Evolutionary conservation across 2,329 filamentous ascomycete genomes (phyloP), one percentile per base, ranked within the genome.

Genomic region (Neurospora sp.): DNA sequence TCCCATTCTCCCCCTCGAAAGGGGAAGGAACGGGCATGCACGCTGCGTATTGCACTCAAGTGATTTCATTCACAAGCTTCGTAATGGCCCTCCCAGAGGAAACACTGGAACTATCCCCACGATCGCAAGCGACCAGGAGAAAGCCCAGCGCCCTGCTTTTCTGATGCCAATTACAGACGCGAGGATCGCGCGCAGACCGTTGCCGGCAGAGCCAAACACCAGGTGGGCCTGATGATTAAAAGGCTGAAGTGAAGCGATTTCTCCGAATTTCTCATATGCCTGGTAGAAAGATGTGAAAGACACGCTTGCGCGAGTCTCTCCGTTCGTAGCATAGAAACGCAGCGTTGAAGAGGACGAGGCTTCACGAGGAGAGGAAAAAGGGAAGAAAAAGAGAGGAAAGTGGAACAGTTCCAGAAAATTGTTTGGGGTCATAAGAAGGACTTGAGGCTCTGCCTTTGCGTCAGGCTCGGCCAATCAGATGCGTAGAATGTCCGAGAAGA

Each of bases 321-420:
- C 84, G 86, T 87, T 86, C 91, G 90, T 89, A 89, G 91, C 91
- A 93, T 93, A 93, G 91, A 93, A 93, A 93, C 90, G 90, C 90
- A 91, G 91, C 91, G 86, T 91, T 93, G 90, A 88, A 86, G 86
- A 89, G 90, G 90, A 89, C 87, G 90, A 87, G 87, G 87, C 89
- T 75, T 73, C 75, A 76, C 74, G 71, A 72, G 52, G 72, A 71
- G 72, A 71, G 66, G 70, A 73, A 72, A 70, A 80, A 80, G 79
- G 78, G 78, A 77, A 81, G 81, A 77, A 78, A 79, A 79, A 77
- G 76, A 77, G 76, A 76, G 52, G 52, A 62, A 62, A 77, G 76
- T 73, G 46, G 46, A 15, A 52, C 46, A 28, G 46, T 28, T 15
- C 11, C 6, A 15, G 46, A 52, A 52, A 52, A 15, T 52, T 52